phyloP scores from a whole-genome alignment of 2,329 filamentous ascomycete genomes.

The Dryadomyces sulphureus region DNA sequence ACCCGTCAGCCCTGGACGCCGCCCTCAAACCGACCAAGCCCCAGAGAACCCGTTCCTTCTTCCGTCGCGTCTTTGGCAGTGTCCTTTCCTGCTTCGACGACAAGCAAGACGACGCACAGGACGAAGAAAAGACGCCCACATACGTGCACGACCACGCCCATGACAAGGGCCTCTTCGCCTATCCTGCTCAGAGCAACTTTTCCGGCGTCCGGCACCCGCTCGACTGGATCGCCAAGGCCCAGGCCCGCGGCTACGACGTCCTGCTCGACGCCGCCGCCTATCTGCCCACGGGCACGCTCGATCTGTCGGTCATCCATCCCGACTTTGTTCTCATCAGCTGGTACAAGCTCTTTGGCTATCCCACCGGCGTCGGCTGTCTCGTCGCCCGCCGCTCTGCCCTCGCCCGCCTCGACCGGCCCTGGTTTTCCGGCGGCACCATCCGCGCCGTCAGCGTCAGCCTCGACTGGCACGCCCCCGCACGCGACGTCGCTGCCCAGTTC shows the following conservation, averaged over 20 bases:
- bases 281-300: constrained; percentile 20
- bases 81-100: background rate
- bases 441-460: constrained; percentile 17
- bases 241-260: constrained; percentile 23
- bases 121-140: background rate
- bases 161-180: constrained; percentile 23
- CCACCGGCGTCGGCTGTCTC: constrained; percentile 25
- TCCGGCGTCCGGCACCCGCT: constrained; percentile 26
- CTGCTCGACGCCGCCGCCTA: constrained; percentile 25
- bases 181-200: constrained; percentile 31
- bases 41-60: background rate
- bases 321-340: constrained; percentile 25
- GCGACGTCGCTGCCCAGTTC: constrained; percentile 17
- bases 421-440: constrained; percentile 26
- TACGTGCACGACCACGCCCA: constrained; percentile 5
- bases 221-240: constrained; percentile 20
- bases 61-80: background rate
- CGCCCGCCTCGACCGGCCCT: constrained; percentile 18
- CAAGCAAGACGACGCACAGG: background rate
- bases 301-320: constrained; percentile 19
- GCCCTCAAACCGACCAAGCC: constrained; percentile 11
- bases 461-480: constrained; percentile 17
- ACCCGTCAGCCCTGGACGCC: constrained; percentile 12
- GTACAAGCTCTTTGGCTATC: constrained; percentile 28
- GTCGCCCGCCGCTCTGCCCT: constrained; percentile 20